Conservation (phyloP, 108 stramenopile genomes). For the Epipyxis sp. region DNA sequence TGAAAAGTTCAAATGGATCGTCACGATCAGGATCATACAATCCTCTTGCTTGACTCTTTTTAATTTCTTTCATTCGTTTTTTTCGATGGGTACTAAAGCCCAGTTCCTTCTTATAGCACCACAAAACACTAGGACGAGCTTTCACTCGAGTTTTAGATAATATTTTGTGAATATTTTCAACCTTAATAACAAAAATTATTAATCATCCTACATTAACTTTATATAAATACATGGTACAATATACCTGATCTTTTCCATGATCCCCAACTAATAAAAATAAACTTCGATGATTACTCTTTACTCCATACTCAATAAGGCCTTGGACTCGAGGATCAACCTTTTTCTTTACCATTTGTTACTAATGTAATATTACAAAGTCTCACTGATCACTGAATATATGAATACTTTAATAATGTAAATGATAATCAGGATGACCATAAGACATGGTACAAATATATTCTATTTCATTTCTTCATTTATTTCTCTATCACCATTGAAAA, state of each 20-base stretch:
- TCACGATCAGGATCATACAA: conserved; percentile 48
- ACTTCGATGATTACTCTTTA: conserved; percentile 72
- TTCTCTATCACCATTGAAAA: too few species aligned
- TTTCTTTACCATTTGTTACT: conserved; percentile 98
- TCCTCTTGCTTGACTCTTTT: conserved; percentile 78
- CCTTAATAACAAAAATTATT: conserved; percentile 18
- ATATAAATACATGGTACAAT: too few species aligned
- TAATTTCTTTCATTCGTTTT: conserved; percentile 92
- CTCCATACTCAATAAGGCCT: conserved; percentile 80
- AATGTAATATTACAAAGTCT: too few species aligned
- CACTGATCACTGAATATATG: too few species aligned
- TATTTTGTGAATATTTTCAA: conserved; percentile 92
- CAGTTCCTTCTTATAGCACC: conserved; percentile 99
- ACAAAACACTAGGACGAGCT: conserved; percentile 80
- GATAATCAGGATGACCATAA: too few species aligned
- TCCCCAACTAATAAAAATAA: conserved; percentile 95
- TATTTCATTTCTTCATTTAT: too few species aligned
- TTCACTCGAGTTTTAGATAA: conserved; percentile 70
- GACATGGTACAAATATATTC: too few species aligned
- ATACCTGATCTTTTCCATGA: conserved; percentile 95
- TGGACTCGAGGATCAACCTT: conserved; percentile 91
- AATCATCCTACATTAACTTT: background rate
- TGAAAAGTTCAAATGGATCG: conserved; percentile 97
- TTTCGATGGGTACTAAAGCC: conserved; percentile 84
- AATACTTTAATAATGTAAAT: too few species aligned